A percentile compares a stretch with the other conserved stretches of the same genome.
These are phyloP conservation scores for Mycena alexandri DNA, from an alignment of 768 basidiomycete species.

Conservation along the genomic window DNA sequence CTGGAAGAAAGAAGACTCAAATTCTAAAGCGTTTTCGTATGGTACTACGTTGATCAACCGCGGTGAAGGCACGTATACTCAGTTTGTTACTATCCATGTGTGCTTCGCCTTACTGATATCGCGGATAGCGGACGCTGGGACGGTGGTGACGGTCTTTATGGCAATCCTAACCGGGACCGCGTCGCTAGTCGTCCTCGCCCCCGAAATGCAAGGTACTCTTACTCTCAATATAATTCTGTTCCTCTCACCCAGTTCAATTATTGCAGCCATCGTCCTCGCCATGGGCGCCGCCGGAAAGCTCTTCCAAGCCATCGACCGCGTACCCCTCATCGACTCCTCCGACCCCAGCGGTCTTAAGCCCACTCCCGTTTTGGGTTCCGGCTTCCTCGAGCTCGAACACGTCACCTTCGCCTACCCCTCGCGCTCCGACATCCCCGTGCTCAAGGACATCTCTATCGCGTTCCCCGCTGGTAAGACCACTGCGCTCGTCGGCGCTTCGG, in stretches of 20 bases:
- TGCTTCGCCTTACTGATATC: neutral
- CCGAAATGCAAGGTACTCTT: conserved; percentile 92
- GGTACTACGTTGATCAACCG: conserved; percentile 86
- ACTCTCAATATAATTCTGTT: too few species aligned
- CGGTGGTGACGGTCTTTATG: conserved; percentile 85
- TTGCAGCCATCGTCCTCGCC: conserved; percentile 81
- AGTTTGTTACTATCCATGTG: too few species aligned
- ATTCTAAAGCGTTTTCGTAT: conserved; percentile 83
- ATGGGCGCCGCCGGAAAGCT: conserved; percentile 90
- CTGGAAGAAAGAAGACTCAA: neutral
- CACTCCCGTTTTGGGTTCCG: conserved; percentile 69
- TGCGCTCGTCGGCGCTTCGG: too few species aligned
- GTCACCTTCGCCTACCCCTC: conserved; percentile 90
- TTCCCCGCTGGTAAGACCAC: conserved; percentile 84
- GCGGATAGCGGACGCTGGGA: conserved; percentile 25
- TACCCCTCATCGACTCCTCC: conserved; percentile 88
- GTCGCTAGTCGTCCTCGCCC: conserved; percentile 85
- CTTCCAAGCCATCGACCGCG: conserved; percentile 87
- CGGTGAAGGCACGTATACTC: conserved; percentile 47
- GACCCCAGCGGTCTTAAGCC: conserved; percentile 75
- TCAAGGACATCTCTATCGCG: conserved; percentile 73
- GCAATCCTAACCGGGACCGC: conserved; percentile 91
- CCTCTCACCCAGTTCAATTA: too few species aligned
- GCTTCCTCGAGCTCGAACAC: conserved; percentile 77
- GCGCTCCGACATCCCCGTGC: conserved; percentile 79